Base-by-base conservation (phyloP, 2,329 filamentous ascomycete species). In the Botrytis tulipae region DNA sequence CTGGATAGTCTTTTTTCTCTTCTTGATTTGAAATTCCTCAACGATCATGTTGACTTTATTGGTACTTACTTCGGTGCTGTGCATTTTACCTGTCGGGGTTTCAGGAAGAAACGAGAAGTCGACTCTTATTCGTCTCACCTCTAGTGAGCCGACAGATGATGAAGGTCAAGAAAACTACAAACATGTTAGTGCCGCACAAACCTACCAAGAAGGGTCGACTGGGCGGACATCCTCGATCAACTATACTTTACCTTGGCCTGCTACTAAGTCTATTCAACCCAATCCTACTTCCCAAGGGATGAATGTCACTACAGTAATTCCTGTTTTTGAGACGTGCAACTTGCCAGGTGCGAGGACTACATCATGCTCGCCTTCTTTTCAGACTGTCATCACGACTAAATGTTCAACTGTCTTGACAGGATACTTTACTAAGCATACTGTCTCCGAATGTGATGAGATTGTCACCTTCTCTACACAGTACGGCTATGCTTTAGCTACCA, bases 381-480 rank as follows among this genome's bases (percentile, higher is more conserved):
- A 75, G 40, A 78, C 74, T 16, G 48, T 73, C 12, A 76, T 67
- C 40, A 76, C 75, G 1, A 72, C 75, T 37, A 46, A 72, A 35
- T 80, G 78, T 72, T 79, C 76, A 29, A 76, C 77, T 18, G 67
- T 78, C 14, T 62, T 80, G 20, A 77, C 73, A 32, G 78, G 76
- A 40, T 80, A 78, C 51, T 77, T 75, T 5, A 71, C 70, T 14
- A 71, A 25, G 25, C 57, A 76, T 40, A 78, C 77, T 2, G 70
- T 79, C 37, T 78, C 63, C 7, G 76, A 78, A n/a, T 80, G 78
- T 57, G 57, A 72, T 44, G 74, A 78, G 69, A 78, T 71, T 29
- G 70, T 79, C 25, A 79, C 78, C 14, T 80, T 80, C 65, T 79
- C 79, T 22, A 77, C 78, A 12, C 74, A 76, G 6, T 77, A 70